Evolutionary conservation across 306 rosid genomes (phyloP).

Genomic region (Vachellia pachyceras): DNA sequence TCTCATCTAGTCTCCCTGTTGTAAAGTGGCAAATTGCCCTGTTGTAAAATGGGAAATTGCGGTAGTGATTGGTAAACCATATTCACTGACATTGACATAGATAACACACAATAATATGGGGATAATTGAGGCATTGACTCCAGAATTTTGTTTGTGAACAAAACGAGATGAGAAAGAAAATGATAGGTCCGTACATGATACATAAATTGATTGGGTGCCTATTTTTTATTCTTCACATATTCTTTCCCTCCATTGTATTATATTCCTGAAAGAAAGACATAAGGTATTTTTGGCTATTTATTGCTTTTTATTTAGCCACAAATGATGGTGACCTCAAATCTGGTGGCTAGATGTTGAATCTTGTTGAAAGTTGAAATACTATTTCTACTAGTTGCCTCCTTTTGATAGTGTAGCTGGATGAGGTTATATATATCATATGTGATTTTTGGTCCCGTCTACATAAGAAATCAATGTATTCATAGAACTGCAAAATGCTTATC

Average conservation of each 20-base stretch:
- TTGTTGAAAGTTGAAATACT: constrained; percentile 5
- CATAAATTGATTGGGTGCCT: not conserved
- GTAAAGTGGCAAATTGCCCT: constrained; percentile 6
- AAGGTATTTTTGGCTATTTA: constrained; percentile 22
- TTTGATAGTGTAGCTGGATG: constrained; percentile 5
- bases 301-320: constrained; percentile 5
- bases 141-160: not conserved
- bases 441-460: constrained; percentile 5
- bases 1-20: not conserved
- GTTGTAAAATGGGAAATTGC: constrained; percentile 1
- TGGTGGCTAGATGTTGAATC: constrained; percentile 17
- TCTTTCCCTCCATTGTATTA: not conserved
- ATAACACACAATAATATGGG: not conserved
- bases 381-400: not conserved
- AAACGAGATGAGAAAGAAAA: not conserved
- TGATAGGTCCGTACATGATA: too few species aligned
- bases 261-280: not conserved
- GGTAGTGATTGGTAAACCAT: not conserved
- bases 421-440: not conserved
- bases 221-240: not conserved
- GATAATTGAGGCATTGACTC: constrained; percentile 33
- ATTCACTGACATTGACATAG: not conserved
- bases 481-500: constrained; percentile 45
- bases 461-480: constrained; percentile 32
- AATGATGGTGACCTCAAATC: not conserved